phyloP scores from a whole-genome alignment of 148 eudicot genomes.

The Vaccinium vitisidaea region DNA sequence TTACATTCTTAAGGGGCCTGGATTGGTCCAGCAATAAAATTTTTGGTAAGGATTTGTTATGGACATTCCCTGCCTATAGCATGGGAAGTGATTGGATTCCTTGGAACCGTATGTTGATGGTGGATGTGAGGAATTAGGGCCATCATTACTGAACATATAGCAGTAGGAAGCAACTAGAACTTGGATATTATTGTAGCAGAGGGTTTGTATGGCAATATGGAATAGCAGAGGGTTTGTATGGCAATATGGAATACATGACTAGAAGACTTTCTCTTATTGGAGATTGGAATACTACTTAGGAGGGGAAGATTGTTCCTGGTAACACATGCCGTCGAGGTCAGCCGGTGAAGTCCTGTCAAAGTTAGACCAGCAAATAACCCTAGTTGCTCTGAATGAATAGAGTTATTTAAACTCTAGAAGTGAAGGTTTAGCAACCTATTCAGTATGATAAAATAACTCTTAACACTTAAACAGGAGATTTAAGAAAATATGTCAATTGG shows the following conservation, averaged over 20 bases:
- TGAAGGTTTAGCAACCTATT: not conserved
- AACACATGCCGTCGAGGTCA: not conserved
- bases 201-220: not conserved
- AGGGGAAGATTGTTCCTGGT: not conserved
- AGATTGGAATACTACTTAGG: not conserved
- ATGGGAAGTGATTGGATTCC: no score
- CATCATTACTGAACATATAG: not conserved
- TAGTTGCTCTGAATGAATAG: not conserved
- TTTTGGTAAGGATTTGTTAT: no score
- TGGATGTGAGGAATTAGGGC: constrained; percentile 1
- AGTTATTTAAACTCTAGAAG: not conserved
- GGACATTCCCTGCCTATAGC: no score
- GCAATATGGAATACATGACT: not conserved
- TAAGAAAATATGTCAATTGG: not conserved
- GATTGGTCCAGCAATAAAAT: not conserved
- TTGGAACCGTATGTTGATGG: not conserved
- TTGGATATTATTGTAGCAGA: not conserved
- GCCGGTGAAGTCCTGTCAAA: not conserved
- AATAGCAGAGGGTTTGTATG: not conserved
- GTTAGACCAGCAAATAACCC: not conserved
- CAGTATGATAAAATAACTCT: not conserved
- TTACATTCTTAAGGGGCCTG: not conserved
- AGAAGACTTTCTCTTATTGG: not conserved
- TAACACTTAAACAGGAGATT: no score
- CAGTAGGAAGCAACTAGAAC: not conserved